Base-by-base conservation (phyloP, 805 yeast species). In the Myxozyma vanderwaltii region DNA sequence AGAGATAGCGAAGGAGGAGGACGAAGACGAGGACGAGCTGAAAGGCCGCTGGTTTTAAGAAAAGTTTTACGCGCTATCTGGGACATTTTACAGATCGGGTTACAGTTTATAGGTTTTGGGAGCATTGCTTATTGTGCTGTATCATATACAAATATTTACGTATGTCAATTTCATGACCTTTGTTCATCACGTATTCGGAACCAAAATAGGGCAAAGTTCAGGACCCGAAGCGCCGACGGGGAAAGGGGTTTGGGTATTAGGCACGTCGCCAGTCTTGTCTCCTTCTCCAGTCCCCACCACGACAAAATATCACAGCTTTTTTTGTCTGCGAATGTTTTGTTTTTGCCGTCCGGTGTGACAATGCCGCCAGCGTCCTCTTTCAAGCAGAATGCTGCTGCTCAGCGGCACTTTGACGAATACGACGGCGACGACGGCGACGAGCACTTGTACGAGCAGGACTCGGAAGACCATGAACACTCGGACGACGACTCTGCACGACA, bases 351-450 rank as follows among this genome's bases (percentile, higher is more conserved):
- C 26, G 19, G 13, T 15, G 52, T 48, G 52, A 40, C 23, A 24
- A 29, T 40, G 46, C 13, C 38, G 38, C 13, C 46, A 10, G 6
- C 38, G n/a, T 17, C 24, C 17, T 29, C 46, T 7, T 27, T 26
- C 15, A 31, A 41, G 47, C 36, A 19, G 47, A 40, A 50, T 23
- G 8, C 24, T 15, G 13, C 5, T 5, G 40, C 31, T n/a, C n/a
- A n/a, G 39, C 17, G 31, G 27, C 46, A 46, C 6, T 17, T 12
- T 26, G 54, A 23, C 41, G 54, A 40, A n/a, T 17, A 10, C 26
- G 54, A 23, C 24, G 51, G 26, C 15, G 61, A 43, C 12, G 55
- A 50, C 26, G 47, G 26, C 21, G 50, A 48, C 36, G 55, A 36
- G 19, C 51, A 51, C 31, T 17, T 27, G 24, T 12, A 44, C 35